Conservation (phyloP, 441 rosid species). For the Adansonia grandidieri region DNA sequence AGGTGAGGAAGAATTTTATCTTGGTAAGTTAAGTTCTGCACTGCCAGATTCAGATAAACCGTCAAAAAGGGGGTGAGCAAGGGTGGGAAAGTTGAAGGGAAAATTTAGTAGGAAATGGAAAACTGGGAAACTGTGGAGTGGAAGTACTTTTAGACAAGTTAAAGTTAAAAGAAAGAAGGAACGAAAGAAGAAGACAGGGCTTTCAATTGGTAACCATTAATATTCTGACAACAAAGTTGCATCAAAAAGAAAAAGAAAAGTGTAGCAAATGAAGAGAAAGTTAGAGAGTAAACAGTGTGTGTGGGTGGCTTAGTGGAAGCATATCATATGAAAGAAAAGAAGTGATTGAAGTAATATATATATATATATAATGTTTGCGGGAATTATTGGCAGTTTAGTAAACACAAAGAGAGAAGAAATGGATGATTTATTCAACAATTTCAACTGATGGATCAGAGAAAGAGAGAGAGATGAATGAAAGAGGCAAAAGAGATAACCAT, state of each 20-base stretch:
- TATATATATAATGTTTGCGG: background rate
- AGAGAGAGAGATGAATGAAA: slow-evolving; percentile 21
- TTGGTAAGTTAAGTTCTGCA: slow-evolving; percentile 23
- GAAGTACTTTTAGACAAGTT: slow-evolving; percentile 10
- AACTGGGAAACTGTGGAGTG: background rate
- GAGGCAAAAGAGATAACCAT: slow-evolving; percentile 35
- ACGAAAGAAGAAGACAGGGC: slow-evolving; percentile 23
- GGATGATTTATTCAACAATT: slow-evolving; percentile 17
- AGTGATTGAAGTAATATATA: background rate
- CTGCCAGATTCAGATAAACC: slow-evolving; percentile 26
- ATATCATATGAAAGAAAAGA: background rate
- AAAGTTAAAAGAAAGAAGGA: slow-evolving; percentile 15
- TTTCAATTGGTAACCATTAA: slow-evolving; percentile 33
- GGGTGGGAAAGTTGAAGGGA: slow-evolving; percentile 17
- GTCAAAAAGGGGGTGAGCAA: background rate
- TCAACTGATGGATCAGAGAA: background rate
- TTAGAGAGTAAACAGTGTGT: background rate
- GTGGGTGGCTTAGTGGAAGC: background rate
- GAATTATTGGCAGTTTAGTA: background rate
- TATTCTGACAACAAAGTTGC: slow-evolving; percentile 20
- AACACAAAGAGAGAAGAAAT: slow-evolving; percentile 16
- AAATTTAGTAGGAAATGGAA: slow-evolving; percentile 28
- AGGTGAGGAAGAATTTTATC: slow-evolving; percentile 32
- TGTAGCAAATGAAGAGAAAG: background rate
- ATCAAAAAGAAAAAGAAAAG: background rate